Base-by-base conservation (phyloP, 2,329 filamentous ascomycete species). In the Arthroderma sp. region DNA sequence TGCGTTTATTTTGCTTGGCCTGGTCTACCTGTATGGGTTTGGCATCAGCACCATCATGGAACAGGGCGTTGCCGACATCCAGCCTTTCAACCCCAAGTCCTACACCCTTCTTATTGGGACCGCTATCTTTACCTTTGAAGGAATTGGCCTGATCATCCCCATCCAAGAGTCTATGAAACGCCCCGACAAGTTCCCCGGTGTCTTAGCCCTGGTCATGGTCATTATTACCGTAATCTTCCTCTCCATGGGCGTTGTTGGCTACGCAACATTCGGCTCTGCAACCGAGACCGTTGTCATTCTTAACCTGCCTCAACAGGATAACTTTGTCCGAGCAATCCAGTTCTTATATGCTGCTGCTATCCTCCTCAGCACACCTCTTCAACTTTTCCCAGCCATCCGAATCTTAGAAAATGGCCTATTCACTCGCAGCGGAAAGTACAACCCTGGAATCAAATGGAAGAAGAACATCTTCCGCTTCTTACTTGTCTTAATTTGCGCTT, bases 91-190 rank as follows among this genome's bases (percentile, higher is more conserved):
- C 75, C 73, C 85, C 41, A 83, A 86, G 60, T 86, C 90, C 70
- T 98, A 94, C 93, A 95, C 93, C 0, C 80, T 98, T 3, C 97
- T 98, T 71, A 98, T 98, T 65, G 94, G 93, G 61, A 98, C 94
- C 0, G 93, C 94, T 28, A 97, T 98, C 69, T 98, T 98, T 75
- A 97, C 93, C 0, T 98, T 97, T 68, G 93, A 98, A 70, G 93
- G 93, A 28, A 94, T 98, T 60, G 94, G 93, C 11, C 82, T 98
- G 53, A 94, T 98, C 71, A 96, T 98, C 61, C 93, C 94, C 0
- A 96, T 98, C 60, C 94, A 98, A 72, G 91, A 94, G 67, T 94
- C 91, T 21, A 98, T 98, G 93, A 87, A 85, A 68, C 79, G 91
- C 43, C 94, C 91, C 0, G 78, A 84, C 62, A 91, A 95, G 70